Evolutionary conservation across 108 stramenopile species (phyloP).

Genomic region (Pseudonitzschia pungens): DNA sequence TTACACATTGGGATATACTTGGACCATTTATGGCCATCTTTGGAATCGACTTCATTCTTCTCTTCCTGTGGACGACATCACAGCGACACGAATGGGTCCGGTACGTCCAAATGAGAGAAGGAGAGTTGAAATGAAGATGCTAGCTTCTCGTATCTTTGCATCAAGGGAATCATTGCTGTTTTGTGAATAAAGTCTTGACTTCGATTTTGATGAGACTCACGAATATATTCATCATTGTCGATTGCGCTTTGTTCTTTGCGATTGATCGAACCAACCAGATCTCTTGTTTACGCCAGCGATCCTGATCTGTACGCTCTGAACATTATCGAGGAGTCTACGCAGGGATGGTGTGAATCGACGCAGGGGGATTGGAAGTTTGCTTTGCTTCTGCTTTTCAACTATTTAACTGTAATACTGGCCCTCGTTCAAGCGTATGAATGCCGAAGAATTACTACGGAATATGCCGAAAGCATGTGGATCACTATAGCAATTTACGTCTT

Average conservation of each 20-base stretch:
- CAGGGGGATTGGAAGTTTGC: conserved; percentile 11
- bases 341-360: conserved; percentile 29
- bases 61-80: conserved; percentile 32
- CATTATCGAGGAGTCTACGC: conserved; percentile 12
- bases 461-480: conserved; percentile 42
- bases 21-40: conserved; percentile 32
- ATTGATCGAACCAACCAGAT: background rate
- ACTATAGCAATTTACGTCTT: conserved; percentile 30
- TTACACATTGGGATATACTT: conserved; percentile 28
- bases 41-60: conserved; percentile 26
- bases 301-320: conserved; percentile 1
- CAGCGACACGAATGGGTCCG: conserved; percentile 26
- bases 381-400: conserved; percentile 33
- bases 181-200: background rate
- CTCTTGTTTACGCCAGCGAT: background rate
- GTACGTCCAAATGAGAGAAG: background rate
- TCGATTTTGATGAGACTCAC: too few species aligned
- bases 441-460: conserved; percentile 48
- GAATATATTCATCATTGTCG: too few species aligned
- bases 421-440: conserved; percentile 53
- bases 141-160: background rate
- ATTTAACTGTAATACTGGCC: conserved; percentile 26
- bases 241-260: background rate
- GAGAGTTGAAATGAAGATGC: too few species aligned
- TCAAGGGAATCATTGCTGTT: background rate